phyloP scores from a whole-genome alignment of 2,329 filamentous ascomycete species.

The Leptographium radiaticola region DNA sequence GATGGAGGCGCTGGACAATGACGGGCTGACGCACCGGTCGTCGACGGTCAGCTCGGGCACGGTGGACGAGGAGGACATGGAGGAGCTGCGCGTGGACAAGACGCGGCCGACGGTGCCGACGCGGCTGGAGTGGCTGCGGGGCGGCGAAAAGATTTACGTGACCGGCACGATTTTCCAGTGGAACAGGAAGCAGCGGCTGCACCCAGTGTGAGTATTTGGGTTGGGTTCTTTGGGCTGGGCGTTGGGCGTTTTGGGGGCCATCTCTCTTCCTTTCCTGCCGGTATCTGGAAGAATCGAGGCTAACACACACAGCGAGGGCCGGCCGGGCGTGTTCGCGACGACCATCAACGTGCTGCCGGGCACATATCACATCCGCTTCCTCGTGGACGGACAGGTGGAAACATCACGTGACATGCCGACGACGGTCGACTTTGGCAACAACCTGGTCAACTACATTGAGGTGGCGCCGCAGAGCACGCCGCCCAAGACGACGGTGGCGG shows the following conservation, averaged over 20 bases:
- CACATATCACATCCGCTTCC: constrained; percentile 92
- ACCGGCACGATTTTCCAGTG: constrained; percentile 96
- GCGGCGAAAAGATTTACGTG: constrained; percentile 84
- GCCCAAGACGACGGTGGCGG: constrained; percentile 14
- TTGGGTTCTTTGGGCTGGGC: not conserved
- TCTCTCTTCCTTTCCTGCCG: too few species aligned
- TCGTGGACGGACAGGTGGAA: constrained; percentile 88
- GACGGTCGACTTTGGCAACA: constrained; percentile 95
- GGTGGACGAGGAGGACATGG: constrained; percentile 49
- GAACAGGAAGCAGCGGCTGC: constrained; percentile 84
- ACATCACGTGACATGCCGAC: constrained; percentile 80
- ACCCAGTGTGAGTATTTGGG: constrained; percentile 57
- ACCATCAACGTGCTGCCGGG: constrained; percentile 77
- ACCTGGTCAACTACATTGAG: constrained; percentile 96
- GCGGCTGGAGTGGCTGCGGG: constrained; percentile 69
- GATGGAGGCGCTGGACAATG: constrained; percentile 34
- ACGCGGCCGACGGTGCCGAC: constrained; percentile 71
- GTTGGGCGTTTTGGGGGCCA: not conserved
- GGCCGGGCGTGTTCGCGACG: constrained; percentile 56
- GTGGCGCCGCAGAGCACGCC: constrained; percentile 63
- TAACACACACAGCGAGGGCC: constrained; percentile 29
- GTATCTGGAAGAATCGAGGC: too few species aligned
- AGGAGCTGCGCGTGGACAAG: constrained; percentile 61
- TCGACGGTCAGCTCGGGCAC: constrained; percentile 49
- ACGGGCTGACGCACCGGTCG: constrained; percentile 36